phyloP scores from a whole-genome alignment of 73 alveolate genomes.

The Durusdinium trenchii region DNA sequence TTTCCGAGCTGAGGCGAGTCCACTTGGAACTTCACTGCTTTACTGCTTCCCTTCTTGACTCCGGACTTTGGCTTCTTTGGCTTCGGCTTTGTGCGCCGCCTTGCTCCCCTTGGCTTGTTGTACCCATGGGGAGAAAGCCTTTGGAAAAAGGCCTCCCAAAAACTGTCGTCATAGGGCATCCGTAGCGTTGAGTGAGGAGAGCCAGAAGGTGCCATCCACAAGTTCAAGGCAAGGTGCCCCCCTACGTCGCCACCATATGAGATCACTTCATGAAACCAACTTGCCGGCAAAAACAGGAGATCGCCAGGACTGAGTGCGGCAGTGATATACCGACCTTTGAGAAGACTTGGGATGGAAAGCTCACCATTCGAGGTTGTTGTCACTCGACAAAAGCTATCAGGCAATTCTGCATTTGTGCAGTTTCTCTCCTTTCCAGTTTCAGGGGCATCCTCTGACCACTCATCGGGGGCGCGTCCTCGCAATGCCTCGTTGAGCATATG shows the following conservation, averaged over 20 bases:
- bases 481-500: constrained; percentile 54
- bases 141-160: constrained; percentile 69
- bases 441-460: background rate
- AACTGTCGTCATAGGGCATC: constrained; percentile 80
- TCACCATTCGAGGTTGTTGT: background rate
- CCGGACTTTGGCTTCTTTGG: no score
- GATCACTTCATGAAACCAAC: constrained; percentile 95
- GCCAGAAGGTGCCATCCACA: constrained; percentile 88
- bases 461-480: no score
- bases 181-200: constrained; percentile 36
- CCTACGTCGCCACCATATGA: constrained; percentile 75
- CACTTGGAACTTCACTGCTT: no score
- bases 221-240: constrained; percentile 81
- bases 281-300: constrained; percentile 76
- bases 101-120: no score
- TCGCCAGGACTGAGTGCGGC: constrained; percentile 52
- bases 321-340: constrained; percentile 56
- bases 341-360: background rate
- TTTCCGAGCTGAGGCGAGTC: no score
- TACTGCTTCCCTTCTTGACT: no score
- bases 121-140: background rate
- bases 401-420: background rate
- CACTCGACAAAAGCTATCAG: constrained; percentile 71
- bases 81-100: no score
- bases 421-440: background rate